Evolutionary conservation across 1,284 basidiomycete genomes (phyloP), one percentile per base, ranked within the genome.

Genomic region (Pulveroboletus sp.): DNA sequence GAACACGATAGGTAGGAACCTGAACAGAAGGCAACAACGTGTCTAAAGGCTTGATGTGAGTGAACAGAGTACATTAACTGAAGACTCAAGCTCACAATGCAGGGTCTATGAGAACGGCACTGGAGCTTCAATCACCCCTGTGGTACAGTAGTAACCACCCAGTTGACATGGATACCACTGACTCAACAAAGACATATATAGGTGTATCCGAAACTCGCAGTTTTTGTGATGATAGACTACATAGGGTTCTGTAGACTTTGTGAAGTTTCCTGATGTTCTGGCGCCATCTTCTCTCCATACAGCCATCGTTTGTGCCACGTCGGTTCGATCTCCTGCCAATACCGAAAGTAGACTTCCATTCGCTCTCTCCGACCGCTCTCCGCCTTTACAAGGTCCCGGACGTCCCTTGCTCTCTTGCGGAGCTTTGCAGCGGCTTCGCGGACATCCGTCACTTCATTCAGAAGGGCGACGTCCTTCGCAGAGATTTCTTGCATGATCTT

Each of bases 321-420:
- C 6, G 61, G 58, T n/a, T 58, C 58, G 2, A 56, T 65, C 32
- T 72, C 59, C 32, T 55, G 56, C 69, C 69, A 71, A 32, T 71
- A 63, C 16, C 58, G 61, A 40, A 69, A 72, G 33, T 63, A 71
- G 6, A 50, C 15, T 21, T 69, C 65, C 58, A 72, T 69, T n/a
- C 70, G 57, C 44, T 69, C 63, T 50, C 67, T 56, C 21, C 70
- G 56, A 11, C 58, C 63, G 12, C 21, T 53, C 49, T 71, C 66
- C 4, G 58, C 65, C 35, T 58, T 60, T 3, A 64, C 59, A 4
- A 65, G 57, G 17, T 67, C 61, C 16, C 67, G 66, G 43, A 65
- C 39, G 19, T 66, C 59, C 48, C 64, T 58, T 11, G 59, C 66
- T 48, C 51, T 64, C 42, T 61, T 61, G 16, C 59, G 56, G 17